These are phyloP conservation scores for Trematosphaeria pertusa DNA, from an alignment of 2,329 filamentous ascomycete species.

Conservation along the genomic window DNA sequence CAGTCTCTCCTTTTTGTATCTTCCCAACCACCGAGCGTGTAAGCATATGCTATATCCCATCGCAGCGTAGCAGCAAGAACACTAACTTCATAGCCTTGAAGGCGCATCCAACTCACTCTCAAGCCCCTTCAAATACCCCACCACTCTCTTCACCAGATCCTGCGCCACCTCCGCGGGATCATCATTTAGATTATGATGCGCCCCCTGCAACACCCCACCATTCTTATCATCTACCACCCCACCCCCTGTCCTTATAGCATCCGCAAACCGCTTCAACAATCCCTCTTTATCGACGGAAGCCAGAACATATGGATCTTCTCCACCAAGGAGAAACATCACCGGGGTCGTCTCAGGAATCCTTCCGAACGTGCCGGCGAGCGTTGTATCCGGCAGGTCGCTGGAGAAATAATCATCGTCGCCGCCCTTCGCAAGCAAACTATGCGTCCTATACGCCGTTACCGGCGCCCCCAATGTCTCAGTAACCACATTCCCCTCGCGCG, in stretches of 20 bases:
- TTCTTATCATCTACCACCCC: slow-evolving; percentile 57
- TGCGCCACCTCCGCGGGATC: slow-evolving; percentile 55
- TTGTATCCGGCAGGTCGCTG: slow-evolving; percentile 70
- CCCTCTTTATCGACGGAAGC: slow-evolving; percentile 62
- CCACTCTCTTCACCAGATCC: slow-evolving; percentile 59
- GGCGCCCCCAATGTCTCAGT: slow-evolving; percentile 47
- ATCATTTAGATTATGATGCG: slow-evolving; percentile 59
- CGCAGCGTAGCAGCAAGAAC: too few species aligned
- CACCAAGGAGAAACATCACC: slow-evolving; percentile 70
- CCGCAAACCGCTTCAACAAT: slow-evolving; percentile 65
- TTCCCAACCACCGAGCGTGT: too few species aligned
- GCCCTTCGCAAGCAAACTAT: slow-evolving; percentile 63
- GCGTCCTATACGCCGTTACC: slow-evolving; percentile 64
- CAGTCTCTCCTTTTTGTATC: too few species aligned
- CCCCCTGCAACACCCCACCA: slow-evolving; percentile 58
- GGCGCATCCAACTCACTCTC: slow-evolving; percentile 1
- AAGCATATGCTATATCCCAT: too few species aligned
- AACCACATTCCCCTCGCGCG: slow-evolving; percentile 41
- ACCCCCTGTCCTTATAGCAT: slow-evolving; percentile 51
- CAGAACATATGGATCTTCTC: slow-evolving; percentile 71
- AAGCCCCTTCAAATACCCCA: slow-evolving; percentile 54
- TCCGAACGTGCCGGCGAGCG: slow-evolving; percentile 70
- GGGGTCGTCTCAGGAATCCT: slow-evolving; percentile 59
- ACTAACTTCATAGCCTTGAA: not conserved
- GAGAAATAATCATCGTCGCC: slow-evolving; percentile 90